These are phyloP conservation scores for Chlorociboria aeruginascens DNA, from an alignment of 495 filamentous ascomycete genomes.

Conservation along the genomic window DNA sequence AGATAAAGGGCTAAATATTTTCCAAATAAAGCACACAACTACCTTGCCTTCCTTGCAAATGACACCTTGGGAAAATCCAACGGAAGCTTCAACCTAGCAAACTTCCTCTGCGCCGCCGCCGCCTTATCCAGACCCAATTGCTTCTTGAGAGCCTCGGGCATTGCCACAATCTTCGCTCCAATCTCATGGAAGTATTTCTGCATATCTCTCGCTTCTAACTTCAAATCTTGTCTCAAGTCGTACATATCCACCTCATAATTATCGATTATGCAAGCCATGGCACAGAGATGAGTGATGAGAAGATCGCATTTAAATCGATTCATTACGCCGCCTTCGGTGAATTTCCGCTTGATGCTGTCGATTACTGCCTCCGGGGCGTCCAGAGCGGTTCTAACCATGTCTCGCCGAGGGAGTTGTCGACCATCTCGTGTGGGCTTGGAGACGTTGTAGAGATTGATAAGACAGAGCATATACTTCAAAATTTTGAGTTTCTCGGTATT, in stretches of 20 bases:
- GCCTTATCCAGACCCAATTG: conserved; percentile 41
- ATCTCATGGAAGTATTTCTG: conserved; percentile 68
- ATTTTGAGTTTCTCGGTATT: conserved; percentile 44
- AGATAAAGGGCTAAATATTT: not conserved
- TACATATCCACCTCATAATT: conserved; percentile 65
- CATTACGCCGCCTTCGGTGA: conserved; percentile 48
- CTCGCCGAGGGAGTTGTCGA: conserved; percentile 28
- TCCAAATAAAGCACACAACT: not conserved
- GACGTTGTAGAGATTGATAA: conserved; percentile 47
- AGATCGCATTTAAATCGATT: conserved; percentile 51
- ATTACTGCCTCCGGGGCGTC: conserved; percentile 50
- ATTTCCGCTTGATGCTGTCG: conserved; percentile 55
- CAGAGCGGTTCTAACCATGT: conserved; percentile 35
- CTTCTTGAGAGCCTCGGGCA: conserved; percentile 36
- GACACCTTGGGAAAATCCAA: conserved; percentile 62
- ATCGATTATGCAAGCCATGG: conserved; percentile 57
- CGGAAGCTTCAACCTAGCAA: conserved; percentile 65
- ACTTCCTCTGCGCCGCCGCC: conserved; percentile 43
- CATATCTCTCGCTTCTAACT: conserved; percentile 54
- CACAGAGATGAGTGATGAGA: conserved; percentile 57
- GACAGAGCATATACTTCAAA: conserved; percentile 51
- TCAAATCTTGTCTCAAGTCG: conserved; percentile 68
- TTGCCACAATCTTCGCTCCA: conserved; percentile 49
- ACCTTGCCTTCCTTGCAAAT: conserved; percentile 4
- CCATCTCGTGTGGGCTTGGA: conserved; percentile 25